These are phyloP conservation scores for Monosporascus sp. DNA, from an alignment of 2,329 filamentous ascomycete species.

Conservation along the genomic window DNA sequence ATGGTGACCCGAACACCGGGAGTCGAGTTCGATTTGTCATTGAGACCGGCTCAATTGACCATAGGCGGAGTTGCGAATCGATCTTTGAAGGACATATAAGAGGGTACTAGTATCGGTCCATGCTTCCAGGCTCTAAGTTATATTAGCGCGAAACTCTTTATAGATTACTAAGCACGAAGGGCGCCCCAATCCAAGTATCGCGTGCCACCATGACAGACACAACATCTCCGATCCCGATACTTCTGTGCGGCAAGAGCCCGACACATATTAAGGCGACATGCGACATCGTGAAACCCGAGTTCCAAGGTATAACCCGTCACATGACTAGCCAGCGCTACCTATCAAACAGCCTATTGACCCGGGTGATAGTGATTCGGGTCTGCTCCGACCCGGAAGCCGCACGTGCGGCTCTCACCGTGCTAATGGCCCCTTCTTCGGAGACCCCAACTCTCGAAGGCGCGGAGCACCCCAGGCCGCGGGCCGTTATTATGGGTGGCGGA, in stretches of 20 bases:
- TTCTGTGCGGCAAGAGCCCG: conserved; percentile 6
- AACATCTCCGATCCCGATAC: conserved; percentile 2
- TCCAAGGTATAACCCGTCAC: not conserved
- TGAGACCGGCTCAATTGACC: not conserved
- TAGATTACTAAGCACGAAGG: not conserved
- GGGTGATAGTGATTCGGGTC: conserved; percentile 1
- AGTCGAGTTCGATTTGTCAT: not conserved
- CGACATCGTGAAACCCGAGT: conserved; percentile 6
- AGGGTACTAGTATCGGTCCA: no score
- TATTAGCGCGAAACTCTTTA: not conserved
- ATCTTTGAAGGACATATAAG: not conserved
- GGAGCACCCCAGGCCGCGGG: conserved; percentile 1
- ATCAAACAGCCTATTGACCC: not conserved
- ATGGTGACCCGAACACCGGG: not conserved
- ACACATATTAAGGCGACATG: conserved; percentile 3
- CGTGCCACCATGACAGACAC: not conserved
- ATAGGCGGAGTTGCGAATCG: not conserved
- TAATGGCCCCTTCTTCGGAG: not conserved
- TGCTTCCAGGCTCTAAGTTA: not conserved
- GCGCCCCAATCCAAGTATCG: not conserved
- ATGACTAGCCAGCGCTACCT: not conserved
- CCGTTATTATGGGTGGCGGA: conserved; percentile 7
- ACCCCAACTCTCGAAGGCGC: not conserved
- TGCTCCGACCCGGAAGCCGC: conserved; percentile 1
- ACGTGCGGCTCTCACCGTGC: not conserved